Conservation (phyloP, 129 eudicot genomes). For the Mikania micrantha region DNA sequence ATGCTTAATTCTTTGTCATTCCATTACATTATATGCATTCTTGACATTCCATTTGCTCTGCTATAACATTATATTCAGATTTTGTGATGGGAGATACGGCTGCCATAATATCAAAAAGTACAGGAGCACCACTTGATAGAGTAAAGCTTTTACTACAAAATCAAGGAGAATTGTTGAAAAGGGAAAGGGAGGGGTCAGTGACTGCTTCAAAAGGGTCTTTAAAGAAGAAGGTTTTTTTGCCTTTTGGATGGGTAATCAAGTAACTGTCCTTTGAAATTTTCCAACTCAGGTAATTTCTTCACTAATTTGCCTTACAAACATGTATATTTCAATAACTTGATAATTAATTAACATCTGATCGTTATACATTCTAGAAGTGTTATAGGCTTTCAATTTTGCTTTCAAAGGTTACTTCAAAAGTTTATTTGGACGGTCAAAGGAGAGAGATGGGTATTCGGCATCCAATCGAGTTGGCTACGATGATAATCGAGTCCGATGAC, state of each 20-base stretch:
- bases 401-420: conserved; percentile 93
- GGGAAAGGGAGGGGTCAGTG: conserved; percentile 60
- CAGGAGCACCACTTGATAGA: conserved; percentile 93
- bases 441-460: conserved; percentile 81
- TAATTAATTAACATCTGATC: conserved; percentile 13
- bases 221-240: conserved; percentile 79
- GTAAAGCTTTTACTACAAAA: conserved; percentile 93
- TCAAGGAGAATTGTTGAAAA: conserved; percentile 86
- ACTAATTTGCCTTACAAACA: not conserved
- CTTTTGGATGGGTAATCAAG: conserved; percentile 97
- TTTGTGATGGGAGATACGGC: conserved; percentile 88
- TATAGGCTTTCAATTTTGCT: conserved; percentile 95
- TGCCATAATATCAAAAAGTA: conserved; percentile 68
- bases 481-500: too few relatives aligned
- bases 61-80: too few relatives aligned
- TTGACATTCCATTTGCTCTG: too few relatives aligned
- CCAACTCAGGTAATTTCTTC: conserved; percentile 76
- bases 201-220: conserved; percentile 67
- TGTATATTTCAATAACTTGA: conserved; percentile 8
- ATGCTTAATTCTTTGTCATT: too few relatives aligned
- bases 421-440: conserved; percentile 73
- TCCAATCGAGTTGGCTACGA: too few relatives aligned
- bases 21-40: too few relatives aligned
- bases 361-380: conserved; percentile 17
- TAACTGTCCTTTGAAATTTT: conserved; percentile 79